Base-by-base conservation (phyloP, 371 early-diverging fungal species). In the Mortierella sp. region DNA sequence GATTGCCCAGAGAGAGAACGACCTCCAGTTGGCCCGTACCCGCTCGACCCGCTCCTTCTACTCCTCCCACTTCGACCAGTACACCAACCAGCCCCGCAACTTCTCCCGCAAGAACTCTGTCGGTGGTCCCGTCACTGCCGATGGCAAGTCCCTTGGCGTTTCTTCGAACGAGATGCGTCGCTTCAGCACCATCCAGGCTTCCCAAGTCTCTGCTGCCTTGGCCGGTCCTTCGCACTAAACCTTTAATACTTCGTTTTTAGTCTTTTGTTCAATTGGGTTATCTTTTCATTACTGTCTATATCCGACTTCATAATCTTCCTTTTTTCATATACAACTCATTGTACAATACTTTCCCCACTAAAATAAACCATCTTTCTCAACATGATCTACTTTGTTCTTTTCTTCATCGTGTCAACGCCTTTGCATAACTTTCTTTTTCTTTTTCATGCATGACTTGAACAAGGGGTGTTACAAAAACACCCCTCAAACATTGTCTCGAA, bases 11-110 rank as follows among this genome's bases (percentile, higher is more conserved):
- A 75, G 46, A 44, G 72, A 81, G 63, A 51, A 82, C 70, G 90
- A 89, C 12, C 87, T 88, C 75, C 74, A 84, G 63, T 79, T 91
- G 83, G 89, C 89, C 71, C 91, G 91, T 58, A 90, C 90, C 74
- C 90, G 90, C 77, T 90, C 91, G 48, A 88, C 90, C 38, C 91
- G 88, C 75, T 90, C 91, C 75, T 91, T 88, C 91, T 91, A 91
- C 84, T 89, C 91, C 0, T 88, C 91, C 27, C 89, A 90, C 76
- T 80, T 90, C 77, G 89, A 88, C 72, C 90, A 88, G 56, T 79
- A 83, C 79, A 84, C 87, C 43, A 81, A 84, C 78, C 84, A 89
- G 84, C 84, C 78, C 60, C 91, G 88, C 82, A 90, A 90, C 91
- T 91, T 91, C 81, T 79, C 88, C 27, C 80, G 86, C 72, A 88